Evolutionary conservation across 176 grass and related monocot genomes (phyloP).

Genomic region (Phoenix dactylifera): DNA sequence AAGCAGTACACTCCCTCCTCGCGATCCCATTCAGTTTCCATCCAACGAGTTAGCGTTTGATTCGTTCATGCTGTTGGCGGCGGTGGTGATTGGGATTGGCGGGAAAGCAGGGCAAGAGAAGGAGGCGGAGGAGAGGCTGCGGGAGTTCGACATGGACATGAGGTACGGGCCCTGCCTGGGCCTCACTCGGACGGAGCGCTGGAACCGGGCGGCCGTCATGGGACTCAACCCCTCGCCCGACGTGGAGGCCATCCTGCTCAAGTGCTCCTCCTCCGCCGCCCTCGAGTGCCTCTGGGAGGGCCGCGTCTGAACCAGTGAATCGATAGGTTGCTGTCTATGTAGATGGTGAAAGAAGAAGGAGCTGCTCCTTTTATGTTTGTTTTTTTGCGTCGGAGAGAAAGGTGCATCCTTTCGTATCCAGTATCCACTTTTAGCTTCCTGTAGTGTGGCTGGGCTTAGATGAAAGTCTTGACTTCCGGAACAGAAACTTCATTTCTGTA

Average conservation of each 20-base stretch:
- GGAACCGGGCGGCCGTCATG: conserved; percentile 42
- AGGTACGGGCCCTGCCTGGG: conserved; percentile 71
- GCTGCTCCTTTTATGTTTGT: too few relatives aligned
- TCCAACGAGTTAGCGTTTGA: too few relatives aligned
- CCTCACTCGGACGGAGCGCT: conserved; percentile 45
- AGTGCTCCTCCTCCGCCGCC: conserved; percentile 15
- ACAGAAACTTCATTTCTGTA: too few relatives aligned
- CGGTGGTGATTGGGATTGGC: not conserved
- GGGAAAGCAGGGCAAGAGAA: not conserved
- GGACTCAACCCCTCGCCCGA: conserved; percentile 47
- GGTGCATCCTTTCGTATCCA: too few relatives aligned
- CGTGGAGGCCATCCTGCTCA: conserved; percentile 25
- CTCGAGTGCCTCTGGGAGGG: conserved; percentile 51
- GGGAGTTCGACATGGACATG: conserved; percentile 77
- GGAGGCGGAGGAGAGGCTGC: conserved; percentile 28
- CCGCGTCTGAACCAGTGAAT: conserved; percentile 27
- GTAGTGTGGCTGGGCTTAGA: too few relatives aligned
- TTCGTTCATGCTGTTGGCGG: not conserved
- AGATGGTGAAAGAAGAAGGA: too few relatives aligned
- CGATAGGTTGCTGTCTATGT: too few relatives aligned
- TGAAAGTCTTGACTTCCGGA: too few relatives aligned
- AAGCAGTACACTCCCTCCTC: not conserved
- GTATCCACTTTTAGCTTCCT: too few relatives aligned
- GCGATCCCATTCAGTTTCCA: not conserved
- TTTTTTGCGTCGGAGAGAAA: too few relatives aligned